Evolutionary conservation across 2,329 filamentous ascomycete species (phyloP).

Genomic region (Botrytis sinoallii): DNA sequence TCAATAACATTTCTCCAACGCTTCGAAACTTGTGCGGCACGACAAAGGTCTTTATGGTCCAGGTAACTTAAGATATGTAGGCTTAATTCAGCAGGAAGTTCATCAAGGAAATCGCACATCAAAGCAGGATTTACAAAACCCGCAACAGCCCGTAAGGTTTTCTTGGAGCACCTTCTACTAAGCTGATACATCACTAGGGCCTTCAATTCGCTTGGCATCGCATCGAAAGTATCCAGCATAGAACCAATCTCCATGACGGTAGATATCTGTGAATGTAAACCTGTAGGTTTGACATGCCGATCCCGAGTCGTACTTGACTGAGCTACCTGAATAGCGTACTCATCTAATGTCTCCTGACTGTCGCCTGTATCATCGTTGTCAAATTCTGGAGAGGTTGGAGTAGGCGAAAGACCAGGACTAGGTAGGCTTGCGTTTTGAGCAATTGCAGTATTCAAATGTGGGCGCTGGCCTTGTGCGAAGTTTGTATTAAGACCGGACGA

Average conservation of each 20-base stretch:
- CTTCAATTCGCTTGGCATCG: slow-evolving; percentile 87
- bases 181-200: slow-evolving; percentile 97
- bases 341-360: slow-evolving; percentile 31
- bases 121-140: slow-evolving; percentile 89
- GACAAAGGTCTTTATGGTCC: slow-evolving; percentile 80
- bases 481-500: slow-evolving; percentile 52
- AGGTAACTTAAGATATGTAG: slow-evolving; percentile 86
- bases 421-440: slow-evolving; percentile 89
- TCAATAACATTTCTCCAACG: slow-evolving; percentile 90
- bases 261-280: slow-evolving; percentile 24
- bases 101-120: slow-evolving; percentile 87
- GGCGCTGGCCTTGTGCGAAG: slow-evolving; percentile 47
- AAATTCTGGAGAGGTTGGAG: slow-evolving; percentile 67
- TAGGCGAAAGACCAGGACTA: slow-evolving; percentile 91
- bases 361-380: slow-evolving; percentile 42
- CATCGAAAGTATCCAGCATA: slow-evolving; percentile 87
- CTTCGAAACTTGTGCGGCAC: slow-evolving; percentile 88
- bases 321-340: slow-evolving; percentile 32
- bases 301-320: slow-evolving; percentile 41
- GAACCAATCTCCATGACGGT: slow-evolving; percentile 74
- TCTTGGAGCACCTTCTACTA: slow-evolving; percentile 79
- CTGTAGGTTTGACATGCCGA: slow-evolving; percentile 34
- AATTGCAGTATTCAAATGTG: slow-evolving; percentile 63
- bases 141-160: slow-evolving; percentile 84
- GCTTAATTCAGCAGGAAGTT: slow-evolving; percentile 81